Base-by-base conservation (phyloP, 202 grass and related monocot species). In the Zoysia matrella region DNA sequence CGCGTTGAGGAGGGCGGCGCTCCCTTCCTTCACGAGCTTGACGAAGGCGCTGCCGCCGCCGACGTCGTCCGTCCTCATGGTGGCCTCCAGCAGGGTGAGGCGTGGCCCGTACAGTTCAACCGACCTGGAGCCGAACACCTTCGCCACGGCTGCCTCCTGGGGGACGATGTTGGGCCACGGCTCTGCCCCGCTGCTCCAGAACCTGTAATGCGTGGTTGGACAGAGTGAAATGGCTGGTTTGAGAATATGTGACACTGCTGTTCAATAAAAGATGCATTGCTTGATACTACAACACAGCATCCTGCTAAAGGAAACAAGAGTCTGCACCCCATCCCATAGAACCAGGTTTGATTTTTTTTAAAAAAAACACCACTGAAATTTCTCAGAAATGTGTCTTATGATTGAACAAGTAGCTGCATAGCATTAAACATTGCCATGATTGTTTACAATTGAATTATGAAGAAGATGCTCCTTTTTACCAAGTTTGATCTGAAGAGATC, bases 131-230 rank as follows among this genome's bases (percentile, higher is more conserved):
- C 96, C 96, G 10, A 99, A 99, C 2, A 99, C 93, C 72, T 95
- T 99, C 0, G 80, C 86, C 57, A 95, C 82, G 0, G 96, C 89
- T 6, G 96, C 91, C 58, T 98, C 92, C 52, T 83, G 91, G 8
- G 92, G 96, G 16, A 85, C 83, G 9, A 93, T 93, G 83, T 94
- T 99, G 41, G 96, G 96, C 96, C 96, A 99, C 41, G 78, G 65
- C 75, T 99, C 92, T 41, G 76, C 83, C 67, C 92, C 96, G 64
- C 96, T 95, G 57, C 91, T 90, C 96, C 96, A 99, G 89, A 91
- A 99, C 54, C 96, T 98, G 71, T 42, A 79, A 3, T 4, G 13
- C 4, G 13, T 14, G 44, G 41, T 68, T 63, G 22, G 2, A 51
- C 4, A 47, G 8, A 50, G 12, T 47, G 44, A n/a, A 16, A 8